These are phyloP conservation scores for Teratosphaeria viscida DNA, from an alignment of 2,329 filamentous ascomycete species.

Conservation along the genomic window DNA sequence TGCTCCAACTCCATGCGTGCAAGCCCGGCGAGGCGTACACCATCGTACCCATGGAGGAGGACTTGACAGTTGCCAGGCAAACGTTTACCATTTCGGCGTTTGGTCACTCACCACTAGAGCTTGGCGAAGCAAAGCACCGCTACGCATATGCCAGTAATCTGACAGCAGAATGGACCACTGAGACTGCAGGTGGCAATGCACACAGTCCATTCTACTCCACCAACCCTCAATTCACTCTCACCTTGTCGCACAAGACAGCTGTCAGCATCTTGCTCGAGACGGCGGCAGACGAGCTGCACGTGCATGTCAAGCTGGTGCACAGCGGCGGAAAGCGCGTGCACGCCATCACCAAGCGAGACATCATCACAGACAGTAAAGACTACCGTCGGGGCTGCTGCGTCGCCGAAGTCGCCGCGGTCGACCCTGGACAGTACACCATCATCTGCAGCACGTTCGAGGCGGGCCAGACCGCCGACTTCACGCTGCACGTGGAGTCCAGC, in stretches of 20 bases:
- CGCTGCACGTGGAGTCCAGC: slow-evolving; percentile 61
- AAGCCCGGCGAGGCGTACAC: slow-evolving; percentile 44
- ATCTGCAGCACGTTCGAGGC: slow-evolving; percentile 86
- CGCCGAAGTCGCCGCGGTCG: slow-evolving; percentile 50
- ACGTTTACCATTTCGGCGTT: slow-evolving; percentile 83
- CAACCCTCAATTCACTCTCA: slow-evolving; percentile 77
- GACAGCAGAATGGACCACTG: slow-evolving; percentile 60
- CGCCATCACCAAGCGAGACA: slow-evolving; percentile 60
- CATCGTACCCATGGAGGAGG: slow-evolving; percentile 67
- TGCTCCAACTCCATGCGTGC: slow-evolving; percentile 63
- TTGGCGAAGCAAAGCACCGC: slow-evolving; percentile 52
- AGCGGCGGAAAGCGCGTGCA: slow-evolving; percentile 62
- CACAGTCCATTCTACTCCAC: slow-evolving; percentile 64
- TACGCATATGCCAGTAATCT: slow-evolving; percentile 51
- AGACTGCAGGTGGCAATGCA: slow-evolving; percentile 76
- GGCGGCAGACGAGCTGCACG: slow-evolving; percentile 53
- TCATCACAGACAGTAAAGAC: slow-evolving; percentile 75
- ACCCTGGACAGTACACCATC: slow-evolving; percentile 69
- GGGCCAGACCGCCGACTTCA: slow-evolving; percentile 64
- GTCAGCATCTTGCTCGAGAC: slow-evolving; percentile 67
- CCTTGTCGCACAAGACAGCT: slow-evolving; percentile 46
- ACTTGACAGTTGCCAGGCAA: slow-evolving; percentile 61
- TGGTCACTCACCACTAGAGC: slow-evolving; percentile 50
- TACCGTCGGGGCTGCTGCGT: slow-evolving; percentile 73
- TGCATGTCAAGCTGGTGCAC: slow-evolving; percentile 79